Conservation (phyloP, 441 rosid genomes). For the Isatis lusitanica region DNA sequence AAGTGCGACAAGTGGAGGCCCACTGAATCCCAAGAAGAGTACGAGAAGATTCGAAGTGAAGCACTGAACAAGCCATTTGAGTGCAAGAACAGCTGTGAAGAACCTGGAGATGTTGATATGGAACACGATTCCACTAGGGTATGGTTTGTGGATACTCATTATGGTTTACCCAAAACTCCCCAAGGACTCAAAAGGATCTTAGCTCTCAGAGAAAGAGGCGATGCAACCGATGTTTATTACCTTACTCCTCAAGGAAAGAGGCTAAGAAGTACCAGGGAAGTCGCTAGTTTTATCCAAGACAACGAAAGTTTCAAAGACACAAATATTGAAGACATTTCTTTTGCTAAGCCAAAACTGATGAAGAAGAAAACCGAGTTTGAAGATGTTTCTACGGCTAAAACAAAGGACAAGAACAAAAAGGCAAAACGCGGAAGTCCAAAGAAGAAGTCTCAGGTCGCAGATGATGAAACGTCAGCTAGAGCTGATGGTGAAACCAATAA, state of each 20-base stretch:
- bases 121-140: background rate
- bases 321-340: background rate
- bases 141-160: background rate
- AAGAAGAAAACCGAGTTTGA: background rate
- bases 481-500: no score
- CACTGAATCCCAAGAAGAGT: background rate
- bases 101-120: background rate
- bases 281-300: background rate
- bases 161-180: background rate
- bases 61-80: background rate
- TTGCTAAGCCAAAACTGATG: background rate
- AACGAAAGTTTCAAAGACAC: background rate
- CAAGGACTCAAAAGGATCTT: background rate
- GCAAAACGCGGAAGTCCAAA: constrained; percentile 42
- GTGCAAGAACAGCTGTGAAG: background rate
- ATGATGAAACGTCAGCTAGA: no score
- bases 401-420: constrained; percentile 30
- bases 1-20: constrained; percentile 1
- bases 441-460: constrained; percentile 32
- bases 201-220: background rate
- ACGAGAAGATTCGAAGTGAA: background rate
- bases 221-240: background rate
- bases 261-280: background rate
- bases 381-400: no score
- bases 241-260: background rate